A percentile compares a stretch with the other conserved stretches of the same genome.
Conservation (phyloP, 2,329 filamentous ascomycete genomes). For the Fusarium cicatricum region DNA sequence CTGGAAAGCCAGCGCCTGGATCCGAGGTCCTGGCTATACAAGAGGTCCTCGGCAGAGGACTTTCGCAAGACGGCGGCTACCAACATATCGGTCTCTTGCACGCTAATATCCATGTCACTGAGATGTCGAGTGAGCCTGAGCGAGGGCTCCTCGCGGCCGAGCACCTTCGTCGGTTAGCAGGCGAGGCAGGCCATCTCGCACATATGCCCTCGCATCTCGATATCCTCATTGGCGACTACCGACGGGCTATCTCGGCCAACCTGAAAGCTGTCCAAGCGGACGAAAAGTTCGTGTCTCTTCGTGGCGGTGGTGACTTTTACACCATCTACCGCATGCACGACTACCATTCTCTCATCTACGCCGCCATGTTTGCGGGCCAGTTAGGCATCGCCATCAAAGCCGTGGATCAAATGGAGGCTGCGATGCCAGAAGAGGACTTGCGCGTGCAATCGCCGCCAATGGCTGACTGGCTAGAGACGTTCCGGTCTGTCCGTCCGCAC, state of each 20-base stretch:
- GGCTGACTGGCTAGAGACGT: slow-evolving; percentile 78
- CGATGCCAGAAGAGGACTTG: slow-evolving; percentile 63
- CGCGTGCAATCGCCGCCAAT: slow-evolving; percentile 67
- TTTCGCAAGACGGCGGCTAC: slow-evolving; percentile 53
- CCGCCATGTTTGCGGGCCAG: slow-evolving; percentile 77
- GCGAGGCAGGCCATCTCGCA: slow-evolving; percentile 72
- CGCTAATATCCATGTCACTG: slow-evolving; percentile 80
- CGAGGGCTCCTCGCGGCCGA: slow-evolving; percentile 67
- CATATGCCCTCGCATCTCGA: slow-evolving; percentile 82
- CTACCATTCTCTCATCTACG: slow-evolving; percentile 77
- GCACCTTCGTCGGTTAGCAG: slow-evolving; percentile 67
- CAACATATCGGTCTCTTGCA: slow-evolving; percentile 76
- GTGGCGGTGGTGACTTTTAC: slow-evolving; percentile 73
- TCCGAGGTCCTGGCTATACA: slow-evolving; percentile 48
- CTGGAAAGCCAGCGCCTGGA: slow-evolving; percentile 43
- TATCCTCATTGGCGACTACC: slow-evolving; percentile 74
- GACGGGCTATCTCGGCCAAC: slow-evolving; percentile 67
- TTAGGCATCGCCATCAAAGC: slow-evolving; percentile 67
- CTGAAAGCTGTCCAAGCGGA: slow-evolving; percentile 70
- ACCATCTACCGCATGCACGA: slow-evolving; percentile 76
- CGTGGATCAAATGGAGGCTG: slow-evolving; percentile 62
- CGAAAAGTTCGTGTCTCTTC: slow-evolving; percentile 65
- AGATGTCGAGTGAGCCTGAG: slow-evolving; percentile 74
- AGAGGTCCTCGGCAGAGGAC: slow-evolving; percentile 52
- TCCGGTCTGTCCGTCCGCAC: slow-evolving; percentile 70